Percentiles rank a stretch among this genome's conserved stretches.
These are phyloP conservation scores for Pseudohyphozyma bogoriensis DNA, from an alignment of 768 basidiomycete genomes.

Conservation along the genomic window DNA sequence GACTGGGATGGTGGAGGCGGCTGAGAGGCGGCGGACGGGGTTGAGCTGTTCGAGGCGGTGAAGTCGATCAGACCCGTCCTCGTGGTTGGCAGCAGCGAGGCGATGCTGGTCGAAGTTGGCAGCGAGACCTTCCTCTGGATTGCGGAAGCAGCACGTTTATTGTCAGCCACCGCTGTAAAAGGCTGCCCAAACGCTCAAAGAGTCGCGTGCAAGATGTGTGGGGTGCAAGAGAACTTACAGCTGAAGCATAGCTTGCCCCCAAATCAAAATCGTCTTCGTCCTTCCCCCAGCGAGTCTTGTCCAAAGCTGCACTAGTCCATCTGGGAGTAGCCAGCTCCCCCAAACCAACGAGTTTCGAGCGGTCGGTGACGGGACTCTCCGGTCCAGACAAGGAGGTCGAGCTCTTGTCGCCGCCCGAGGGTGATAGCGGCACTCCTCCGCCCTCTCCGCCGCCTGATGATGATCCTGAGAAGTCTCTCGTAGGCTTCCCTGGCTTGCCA, in stretches of 20 bases:
- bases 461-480: too few relatives aligned
- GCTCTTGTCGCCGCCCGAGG: not conserved
- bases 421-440: slow-evolving; percentile 1
- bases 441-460: too few relatives aligned
- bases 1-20: too few relatives aligned
- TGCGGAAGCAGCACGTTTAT: too few relatives aligned
- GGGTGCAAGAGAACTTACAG: too few relatives aligned
- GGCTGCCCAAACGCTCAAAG: too few relatives aligned
- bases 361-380: slow-evolving; percentile 44
- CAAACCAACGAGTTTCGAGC: slow-evolving; percentile 78
- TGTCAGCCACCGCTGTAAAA: too few relatives aligned
- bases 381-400: not conserved
- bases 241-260: not conserved
- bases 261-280: slow-evolving; percentile 4
- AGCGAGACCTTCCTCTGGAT: too few relatives aligned
- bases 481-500: too few relatives aligned
- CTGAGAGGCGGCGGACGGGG: not conserved
- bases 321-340: slow-evolving; percentile 95
- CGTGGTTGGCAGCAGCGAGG: not conserved
- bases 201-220: too few relatives aligned
- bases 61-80: slow-evolving; percentile 17
- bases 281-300: slow-evolving; percentile 4
- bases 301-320: slow-evolving; percentile 55
- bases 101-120: not conserved
- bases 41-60: not conserved